A percentile compares a stretch with the other conserved stretches of the same genome.
Conservation (phyloP, 2,329 filamentous ascomycete species). For the Colletotrichum karsti region DNA sequence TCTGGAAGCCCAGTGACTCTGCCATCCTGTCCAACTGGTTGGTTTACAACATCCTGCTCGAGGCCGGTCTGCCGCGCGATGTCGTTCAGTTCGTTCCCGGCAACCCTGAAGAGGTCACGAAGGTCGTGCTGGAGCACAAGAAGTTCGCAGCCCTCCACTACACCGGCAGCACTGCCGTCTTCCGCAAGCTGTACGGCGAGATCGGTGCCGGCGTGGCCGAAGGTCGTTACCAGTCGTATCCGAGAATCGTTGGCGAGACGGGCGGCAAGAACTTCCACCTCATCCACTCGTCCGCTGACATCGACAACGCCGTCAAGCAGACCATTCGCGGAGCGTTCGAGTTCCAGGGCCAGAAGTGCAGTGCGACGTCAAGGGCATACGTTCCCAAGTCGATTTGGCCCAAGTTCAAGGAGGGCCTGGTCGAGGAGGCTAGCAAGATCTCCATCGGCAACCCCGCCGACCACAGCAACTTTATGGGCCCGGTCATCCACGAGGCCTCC, state of each 20-base stretch:
- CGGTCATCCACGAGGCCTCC: slow-evolving; percentile 83
- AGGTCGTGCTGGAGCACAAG: slow-evolving; percentile 76
- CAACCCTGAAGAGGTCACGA: slow-evolving; percentile 84
- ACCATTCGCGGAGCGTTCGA: slow-evolving; percentile 90
- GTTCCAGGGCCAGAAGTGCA: slow-evolving; percentile 93
- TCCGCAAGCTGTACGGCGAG: slow-evolving; percentile 86
- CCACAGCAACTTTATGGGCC: slow-evolving; percentile 83
- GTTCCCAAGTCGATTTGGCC: slow-evolving; percentile 80
- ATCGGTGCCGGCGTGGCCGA: slow-evolving; percentile 85
- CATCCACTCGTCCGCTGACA: slow-evolving; percentile 78
- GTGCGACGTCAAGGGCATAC: slow-evolving; percentile 83
- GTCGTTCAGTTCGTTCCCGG: slow-evolving; percentile 96
- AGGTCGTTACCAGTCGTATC: slow-evolving; percentile 85
- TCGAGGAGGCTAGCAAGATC: slow-evolving; percentile 74
- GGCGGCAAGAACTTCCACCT: slow-evolving; percentile 95
- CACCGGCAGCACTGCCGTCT: slow-evolving; percentile 91
- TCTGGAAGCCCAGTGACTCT: slow-evolving; percentile 95
- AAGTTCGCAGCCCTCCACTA: slow-evolving; percentile 94
- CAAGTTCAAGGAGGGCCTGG: slow-evolving; percentile 72
- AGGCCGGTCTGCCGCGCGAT: slow-evolving; percentile 87
- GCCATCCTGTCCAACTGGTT: slow-evolving; percentile 93
- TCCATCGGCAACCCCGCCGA: slow-evolving; percentile 75
- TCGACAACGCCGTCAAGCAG: slow-evolving; percentile 81
- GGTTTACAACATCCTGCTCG: slow-evolving; percentile 87
- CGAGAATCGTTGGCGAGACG: slow-evolving; percentile 89